These are phyloP conservation scores for Saksenaea oblongispora DNA, from an alignment of 371 early-diverging fungal genomes.

Conservation along the genomic window DNA sequence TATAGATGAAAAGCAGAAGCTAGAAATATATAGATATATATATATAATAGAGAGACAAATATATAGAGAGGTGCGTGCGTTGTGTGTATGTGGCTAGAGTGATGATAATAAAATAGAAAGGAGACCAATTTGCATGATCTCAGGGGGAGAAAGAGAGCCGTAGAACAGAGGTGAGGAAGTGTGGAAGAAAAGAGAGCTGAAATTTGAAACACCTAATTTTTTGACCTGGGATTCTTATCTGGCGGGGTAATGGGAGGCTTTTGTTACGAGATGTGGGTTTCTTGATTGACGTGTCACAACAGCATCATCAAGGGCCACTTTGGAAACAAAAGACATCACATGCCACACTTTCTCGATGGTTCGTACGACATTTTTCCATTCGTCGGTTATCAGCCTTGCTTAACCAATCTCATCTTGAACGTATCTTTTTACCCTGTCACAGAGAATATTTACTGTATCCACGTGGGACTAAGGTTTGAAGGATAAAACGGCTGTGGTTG, in stretches of 20 bases:
- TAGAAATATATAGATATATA: too few species aligned
- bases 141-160: background rate
- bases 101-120: background rate
- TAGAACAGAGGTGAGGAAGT: background rate
- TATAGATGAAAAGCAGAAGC: background rate
- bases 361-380: background rate
- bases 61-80: background rate
- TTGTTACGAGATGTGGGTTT: constrained; percentile 3
- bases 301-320: background rate
- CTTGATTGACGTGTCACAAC: constrained; percentile 2
- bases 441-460: background rate
- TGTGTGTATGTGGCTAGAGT: too few species aligned
- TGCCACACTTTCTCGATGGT: background rate
- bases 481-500: background rate
- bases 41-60: background rate
- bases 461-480: constrained; percentile 2
- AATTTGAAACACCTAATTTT: constrained; percentile 4
- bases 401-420: background rate
- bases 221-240: constrained; percentile 3
- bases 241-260: background rate
- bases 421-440: background rate
- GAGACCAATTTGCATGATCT: background rate
- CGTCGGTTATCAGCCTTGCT: background rate
- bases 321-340: constrained; percentile 3
- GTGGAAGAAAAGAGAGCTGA: background rate